A percentile compares a stretch with the other conserved stretches of the same genome.
phyloP scores from a whole-genome alignment of 2,329 filamentous ascomycete species.

The Penicillium sclerotigenum region DNA sequence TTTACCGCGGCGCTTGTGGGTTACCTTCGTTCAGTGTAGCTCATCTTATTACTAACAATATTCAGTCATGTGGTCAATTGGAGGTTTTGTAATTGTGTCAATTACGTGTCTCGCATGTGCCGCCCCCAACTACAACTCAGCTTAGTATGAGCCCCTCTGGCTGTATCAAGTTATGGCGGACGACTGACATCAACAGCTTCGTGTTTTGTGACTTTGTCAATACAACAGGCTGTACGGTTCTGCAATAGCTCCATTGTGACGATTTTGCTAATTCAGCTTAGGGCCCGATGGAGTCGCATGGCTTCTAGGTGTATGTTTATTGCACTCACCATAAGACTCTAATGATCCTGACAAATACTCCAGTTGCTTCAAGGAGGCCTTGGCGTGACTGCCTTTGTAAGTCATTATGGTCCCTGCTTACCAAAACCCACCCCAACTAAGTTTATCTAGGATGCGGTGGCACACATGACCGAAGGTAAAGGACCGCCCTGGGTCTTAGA shows the following conservation, averaged over 20 bases:
- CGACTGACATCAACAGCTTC: constrained; percentile 22
- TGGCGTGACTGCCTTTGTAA: constrained; percentile 51
- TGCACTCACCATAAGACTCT: background rate
- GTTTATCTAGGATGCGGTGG: constrained; percentile 31
- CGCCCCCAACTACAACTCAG: constrained; percentile 62
- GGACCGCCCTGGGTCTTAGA: background rate
- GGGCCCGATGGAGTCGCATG: constrained; percentile 60
- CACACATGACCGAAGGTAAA: constrained; percentile 51
- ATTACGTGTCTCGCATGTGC: constrained; percentile 66
- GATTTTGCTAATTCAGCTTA: constrained; percentile 14
- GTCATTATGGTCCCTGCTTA: constrained; percentile 2
- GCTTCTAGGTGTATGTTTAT: constrained; percentile 36
- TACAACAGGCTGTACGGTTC: constrained; percentile 53
- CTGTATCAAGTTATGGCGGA: too few relatives aligned
- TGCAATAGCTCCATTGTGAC: background rate
- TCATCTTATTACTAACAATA: constrained; percentile 4
- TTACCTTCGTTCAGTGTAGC: background rate
- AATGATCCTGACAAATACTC: constrained; percentile 10
- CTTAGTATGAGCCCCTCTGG: constrained; percentile 42
- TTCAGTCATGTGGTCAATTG: constrained; percentile 62
- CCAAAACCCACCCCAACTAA: background rate
- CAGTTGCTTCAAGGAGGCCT: constrained; percentile 49
- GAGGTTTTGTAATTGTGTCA: constrained; percentile 65
- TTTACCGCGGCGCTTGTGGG: constrained; percentile 62
- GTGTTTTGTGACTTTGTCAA: constrained; percentile 67